A percentile compares a stretch with the other conserved stretches of the same genome.
Conservation (phyloP, 768 basidiomycete species). For the Hortiboletus campestris region DNA sequence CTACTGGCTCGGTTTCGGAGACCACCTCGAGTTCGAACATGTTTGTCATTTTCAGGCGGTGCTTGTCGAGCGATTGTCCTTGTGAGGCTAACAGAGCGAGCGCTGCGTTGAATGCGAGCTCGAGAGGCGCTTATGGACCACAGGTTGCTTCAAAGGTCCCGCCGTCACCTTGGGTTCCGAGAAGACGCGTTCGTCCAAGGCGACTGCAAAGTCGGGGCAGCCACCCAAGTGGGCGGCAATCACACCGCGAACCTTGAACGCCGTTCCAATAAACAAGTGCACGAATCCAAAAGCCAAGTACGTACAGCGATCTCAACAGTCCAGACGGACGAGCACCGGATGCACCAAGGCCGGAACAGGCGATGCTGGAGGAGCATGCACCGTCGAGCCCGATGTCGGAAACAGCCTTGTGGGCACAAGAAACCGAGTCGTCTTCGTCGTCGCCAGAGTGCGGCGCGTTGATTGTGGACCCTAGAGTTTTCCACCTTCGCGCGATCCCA, state of each 20-base stretch:
- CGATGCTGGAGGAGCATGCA: too few relatives aligned
- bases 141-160: background rate
- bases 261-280: background rate
- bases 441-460: background rate
- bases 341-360: background rate
- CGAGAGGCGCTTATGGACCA: background rate
- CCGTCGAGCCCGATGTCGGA: background rate
- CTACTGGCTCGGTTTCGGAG: background rate
- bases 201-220: background rate
- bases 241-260: background rate
- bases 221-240: too few relatives aligned
- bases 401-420: too few relatives aligned
- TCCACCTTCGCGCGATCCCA: conserved; percentile 7
- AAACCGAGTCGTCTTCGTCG: background rate
- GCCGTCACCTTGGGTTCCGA: background rate
- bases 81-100: conserved; percentile 8
- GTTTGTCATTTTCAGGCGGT: conserved; percentile 10
- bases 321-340: background rate
- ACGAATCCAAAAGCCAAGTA: background rate
- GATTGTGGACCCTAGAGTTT: conserved; percentile 11
- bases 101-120: too few relatives aligned
- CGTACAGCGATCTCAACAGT: background rate
- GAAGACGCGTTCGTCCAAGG: background rate
- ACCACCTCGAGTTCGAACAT: background rate
- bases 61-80: conserved; percentile 12